Conservation (phyloP, 495 filamentous ascomycete species). For the Daldinia childiae region DNA sequence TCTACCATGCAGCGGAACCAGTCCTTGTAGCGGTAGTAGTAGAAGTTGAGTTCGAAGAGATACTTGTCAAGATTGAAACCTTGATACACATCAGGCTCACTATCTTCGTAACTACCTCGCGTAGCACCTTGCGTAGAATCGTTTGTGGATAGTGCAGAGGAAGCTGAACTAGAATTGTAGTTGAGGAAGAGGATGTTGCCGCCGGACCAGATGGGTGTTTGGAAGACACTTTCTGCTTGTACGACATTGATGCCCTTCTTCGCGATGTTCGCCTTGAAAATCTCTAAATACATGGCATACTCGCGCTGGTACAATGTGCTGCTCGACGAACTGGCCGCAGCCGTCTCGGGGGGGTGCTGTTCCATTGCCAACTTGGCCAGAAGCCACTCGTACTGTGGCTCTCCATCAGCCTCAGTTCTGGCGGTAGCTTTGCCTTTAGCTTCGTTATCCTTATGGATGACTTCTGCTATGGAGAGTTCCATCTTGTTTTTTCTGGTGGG, state of each 20-base stretch:
- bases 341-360: neutral
- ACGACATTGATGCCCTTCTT: neutral
- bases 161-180: neutral
- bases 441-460: neutral
- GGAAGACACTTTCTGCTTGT: neutral
- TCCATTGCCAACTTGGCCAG: neutral
- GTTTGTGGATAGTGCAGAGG: neutral
- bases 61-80: neutral
- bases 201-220: neutral
- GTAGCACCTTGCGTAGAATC: neutral
- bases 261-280: neutral
- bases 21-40: slow-evolving; percentile 10
- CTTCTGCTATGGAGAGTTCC: neutral
- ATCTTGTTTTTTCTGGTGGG: neutral
- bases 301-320: neutral
- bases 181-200: neutral
- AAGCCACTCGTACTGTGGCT: neutral
- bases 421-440: neutral
- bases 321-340: neutral
- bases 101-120: neutral
- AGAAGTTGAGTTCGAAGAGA: slow-evolving; percentile 7
- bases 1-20: slow-evolving; percentile 11
- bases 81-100: neutral
- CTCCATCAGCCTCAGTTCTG: neutral
- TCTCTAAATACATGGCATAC: neutral